A percentile compares a stretch with the other conserved stretches of the same genome.
phyloP scores from a whole-genome alignment of 2,329 filamentous ascomycete species.

The Cladosporium cucumerinum region DNA sequence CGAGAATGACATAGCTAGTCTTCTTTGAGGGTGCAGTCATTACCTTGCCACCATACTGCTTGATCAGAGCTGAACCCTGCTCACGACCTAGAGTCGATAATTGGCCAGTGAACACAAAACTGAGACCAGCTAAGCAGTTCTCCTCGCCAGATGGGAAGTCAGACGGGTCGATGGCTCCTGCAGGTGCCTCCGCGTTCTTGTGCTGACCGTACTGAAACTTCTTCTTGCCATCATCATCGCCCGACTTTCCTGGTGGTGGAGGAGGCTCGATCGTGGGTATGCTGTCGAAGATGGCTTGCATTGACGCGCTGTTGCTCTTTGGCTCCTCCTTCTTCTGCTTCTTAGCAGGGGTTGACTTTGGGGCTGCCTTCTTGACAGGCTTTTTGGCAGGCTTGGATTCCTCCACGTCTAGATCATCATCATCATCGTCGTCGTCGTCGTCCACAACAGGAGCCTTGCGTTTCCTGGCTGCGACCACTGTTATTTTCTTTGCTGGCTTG shows the following conservation, averaged over 20 bases:
- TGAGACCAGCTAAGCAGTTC: conserved; percentile 84
- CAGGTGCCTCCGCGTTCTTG: conserved; percentile 52
- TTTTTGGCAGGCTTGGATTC: conserved; percentile 52
- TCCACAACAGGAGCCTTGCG: conserved; percentile 58
- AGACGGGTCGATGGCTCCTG: conserved; percentile 59
- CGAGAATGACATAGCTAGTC: conserved; percentile 89
- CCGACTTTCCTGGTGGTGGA: conserved; percentile 67
- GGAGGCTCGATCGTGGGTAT: conserved; percentile 81
- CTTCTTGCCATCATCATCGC: conserved; percentile 49
- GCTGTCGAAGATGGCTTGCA: conserved; percentile 82
- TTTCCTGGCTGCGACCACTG: conserved; percentile 44
- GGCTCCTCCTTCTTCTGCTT: conserved; percentile 63
- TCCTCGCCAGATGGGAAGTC: conserved; percentile 80
- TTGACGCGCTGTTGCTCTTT: conserved; percentile 63
- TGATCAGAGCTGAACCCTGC: conserved; percentile 80
- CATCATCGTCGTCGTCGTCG: conserved; percentile 51
- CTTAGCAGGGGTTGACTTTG: conserved; percentile 51
- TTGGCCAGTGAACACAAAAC: conserved; percentile 93
- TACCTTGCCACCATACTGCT: conserved; percentile 90
- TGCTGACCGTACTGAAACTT: conserved; percentile 75
- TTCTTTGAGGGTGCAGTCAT: conserved; percentile 83
- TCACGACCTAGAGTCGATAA: conserved; percentile 77
- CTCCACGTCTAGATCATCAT: conserved; percentile 46
- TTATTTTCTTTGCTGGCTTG: conserved; percentile 39
- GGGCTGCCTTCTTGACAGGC: conserved; percentile 39